Base-by-base conservation (phyloP, 495 filamentous ascomycete species). In the Annulohypoxylon nitens region DNA sequence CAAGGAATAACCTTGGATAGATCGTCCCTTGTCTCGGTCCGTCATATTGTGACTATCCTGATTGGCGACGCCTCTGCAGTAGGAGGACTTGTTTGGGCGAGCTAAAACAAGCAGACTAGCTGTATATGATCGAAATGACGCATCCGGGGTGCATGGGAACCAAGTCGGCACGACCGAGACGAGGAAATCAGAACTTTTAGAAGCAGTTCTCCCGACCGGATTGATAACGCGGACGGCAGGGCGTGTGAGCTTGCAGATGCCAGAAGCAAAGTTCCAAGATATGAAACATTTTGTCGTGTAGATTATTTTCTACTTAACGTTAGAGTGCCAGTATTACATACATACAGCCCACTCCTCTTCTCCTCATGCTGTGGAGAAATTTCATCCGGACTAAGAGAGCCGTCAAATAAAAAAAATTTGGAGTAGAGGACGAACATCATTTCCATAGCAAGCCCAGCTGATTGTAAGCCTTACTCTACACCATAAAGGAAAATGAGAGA, bases 81-180 rank as follows among this genome's bases (percentile, higher is more conserved):
- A 59, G 30, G 30, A 61, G 53, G 12, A 67, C 72, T 68, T 25
- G 33, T 70, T 67, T 55, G 48, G 72, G 67, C 36, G 53, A 70
- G 51, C 58, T 71, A 63, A 57, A 54, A 33, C 47, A 43, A 55
- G 18, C 18, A 60, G 43, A 59, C 64, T 61, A 70, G 71, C 67
- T 75, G 64, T 67, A 68, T 54, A 60, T 59, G 60, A 71, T 75
- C 59, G 64, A 59, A 68, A 71, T 70, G 72, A 75, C 67, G 72
- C 72, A 75, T 75, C 72, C 45, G 72, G 72, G 72, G 72, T 75
- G 39, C 72, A 75, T 67, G 41, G 59, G 59, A 71, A 55, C 51
- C 63, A 68, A 48, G 43, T 61, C 67, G 72, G 72, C 64, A 68
- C 72, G 63, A 50, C 72, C 67, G 72, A 75, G 63, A 68, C 43